Evolutionary conservation across 176 grass and related monocot species (phyloP).

Genomic region (Aegilops longissima): DNA sequence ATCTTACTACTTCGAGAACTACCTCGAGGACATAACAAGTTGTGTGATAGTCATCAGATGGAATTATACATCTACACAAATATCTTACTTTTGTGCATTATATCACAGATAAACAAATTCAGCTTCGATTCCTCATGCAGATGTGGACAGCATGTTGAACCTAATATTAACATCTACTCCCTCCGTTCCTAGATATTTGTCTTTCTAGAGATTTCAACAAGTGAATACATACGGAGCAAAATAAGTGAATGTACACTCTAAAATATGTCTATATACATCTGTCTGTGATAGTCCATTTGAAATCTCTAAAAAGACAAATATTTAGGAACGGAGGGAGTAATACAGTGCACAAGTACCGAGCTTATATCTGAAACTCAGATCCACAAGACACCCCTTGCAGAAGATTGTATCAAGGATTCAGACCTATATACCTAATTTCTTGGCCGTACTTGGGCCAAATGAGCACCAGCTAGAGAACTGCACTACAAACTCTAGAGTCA

Average conservation of each 20-base stretch:
- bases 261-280: no score
- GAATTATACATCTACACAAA: background rate
- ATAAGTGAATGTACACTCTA: no score
- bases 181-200: no score
- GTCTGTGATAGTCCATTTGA: no score
- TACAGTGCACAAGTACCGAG: conserved; percentile 11
- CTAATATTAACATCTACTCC: background rate
- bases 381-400: background rate
- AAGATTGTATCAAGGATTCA: conserved; percentile 10
- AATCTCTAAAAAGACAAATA: no score
- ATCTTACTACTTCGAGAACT: background rate
- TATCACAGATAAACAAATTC: background rate
- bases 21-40: background rate
- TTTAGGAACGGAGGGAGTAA: no score
- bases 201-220: no score
- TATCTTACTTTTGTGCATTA: background rate
- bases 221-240: no score
- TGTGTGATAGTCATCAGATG: background rate
- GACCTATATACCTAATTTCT: conserved; percentile 29
- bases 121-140: background rate
- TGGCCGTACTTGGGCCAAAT: conserved; percentile 29
- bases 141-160: background rate
- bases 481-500: conserved; percentile 13
- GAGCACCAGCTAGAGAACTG: conserved; percentile 19
- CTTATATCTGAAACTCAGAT: conserved; percentile 4